These are phyloP conservation scores for Ottelia alismoides DNA, from an alignment of 106 monocot genomes.

Conservation along the genomic window DNA sequence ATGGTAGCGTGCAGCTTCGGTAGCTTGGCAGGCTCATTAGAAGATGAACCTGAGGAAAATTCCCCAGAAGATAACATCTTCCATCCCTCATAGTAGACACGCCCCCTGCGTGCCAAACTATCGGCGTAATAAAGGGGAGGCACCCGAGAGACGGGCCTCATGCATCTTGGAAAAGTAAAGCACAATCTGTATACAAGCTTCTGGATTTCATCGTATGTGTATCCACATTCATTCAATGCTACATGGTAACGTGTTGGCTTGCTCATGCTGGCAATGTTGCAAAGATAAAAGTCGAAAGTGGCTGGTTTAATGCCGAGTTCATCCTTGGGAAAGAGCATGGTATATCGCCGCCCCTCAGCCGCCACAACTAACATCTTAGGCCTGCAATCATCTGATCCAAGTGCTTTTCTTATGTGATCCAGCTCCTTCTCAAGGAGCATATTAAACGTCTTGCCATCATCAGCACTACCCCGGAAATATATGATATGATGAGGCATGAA, in stretches of 20 bases:
- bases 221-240: conserved; percentile 19
- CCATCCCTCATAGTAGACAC: conserved; percentile 20
- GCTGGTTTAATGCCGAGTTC: conserved; percentile 1
- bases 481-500: conserved; percentile 28
- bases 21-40: no score
- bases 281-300: conserved; percentile 28
- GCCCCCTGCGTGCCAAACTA: conserved; percentile 26
- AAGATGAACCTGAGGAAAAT: no score
- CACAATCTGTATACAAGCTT: conserved; percentile 25
- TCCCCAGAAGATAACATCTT: no score
- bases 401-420: conserved; percentile 4
- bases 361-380: conserved; percentile 36
- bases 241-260: conserved; percentile 34
- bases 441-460: conserved; percentile 36
- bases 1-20: conserved; percentile 1
- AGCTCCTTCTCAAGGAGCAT: conserved; percentile 43
- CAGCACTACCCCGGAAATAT: conserved; percentile 43
- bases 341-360: conserved; percentile 37
- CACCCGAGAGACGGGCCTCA: conserved; percentile 32
- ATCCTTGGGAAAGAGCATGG: conserved; percentile 20
- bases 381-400: conserved; percentile 6
- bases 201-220: conserved; percentile 25
- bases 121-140: conserved; percentile 44
- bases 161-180: conserved; percentile 32
- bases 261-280: conserved; percentile 34